Percentiles rank a stretch among this genome's conserved stretches.
These are phyloP conservation scores for Coniophora puteana DNA, from an alignment of 1,284 basidiomycete species.

Conservation along the genomic window DNA sequence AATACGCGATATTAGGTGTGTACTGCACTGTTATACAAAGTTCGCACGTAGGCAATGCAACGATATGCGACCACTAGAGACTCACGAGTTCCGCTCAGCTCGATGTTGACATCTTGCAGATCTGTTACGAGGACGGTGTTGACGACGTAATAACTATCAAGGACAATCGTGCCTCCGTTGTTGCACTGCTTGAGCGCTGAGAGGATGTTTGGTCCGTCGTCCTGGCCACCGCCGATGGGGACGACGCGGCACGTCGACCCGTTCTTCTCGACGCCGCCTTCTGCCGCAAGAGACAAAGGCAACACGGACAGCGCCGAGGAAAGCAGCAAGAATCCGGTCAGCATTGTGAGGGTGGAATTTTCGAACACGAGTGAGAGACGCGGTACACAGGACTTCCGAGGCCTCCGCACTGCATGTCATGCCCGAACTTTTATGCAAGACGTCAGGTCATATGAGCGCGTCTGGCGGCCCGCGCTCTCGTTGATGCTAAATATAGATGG, in stretches of 20 bases:
- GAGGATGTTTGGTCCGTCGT: constrained; percentile 32
- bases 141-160: constrained; percentile 35
- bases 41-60: background rate
- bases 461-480: too few relatives aligned
- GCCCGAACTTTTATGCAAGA: too few relatives aligned
- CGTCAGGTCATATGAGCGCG: too few relatives aligned
- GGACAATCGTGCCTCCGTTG: constrained; percentile 22
- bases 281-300: background rate
- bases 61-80: background rate
- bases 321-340: too few relatives aligned
- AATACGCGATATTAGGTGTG: constrained; percentile 40
- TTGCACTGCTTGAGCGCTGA: constrained; percentile 29
- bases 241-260: constrained; percentile 21
- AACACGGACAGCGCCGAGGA: too few relatives aligned
- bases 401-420: too few relatives aligned
- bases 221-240: constrained; percentile 27
- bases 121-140: constrained; percentile 34
- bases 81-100: constrained; percentile 30
- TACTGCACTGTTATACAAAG: constrained; percentile 21
- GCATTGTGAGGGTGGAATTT: too few relatives aligned
- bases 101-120: constrained; percentile 35
- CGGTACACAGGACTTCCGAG: too few relatives aligned
- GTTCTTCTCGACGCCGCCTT: background rate
- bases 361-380: too few relatives aligned
- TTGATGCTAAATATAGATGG: too few relatives aligned